Evolutionary conservation across 208 protist species (phyloP), one percentile per base, ranked within the genome.

Genomic region (Blechomonas ayalai): DNA sequence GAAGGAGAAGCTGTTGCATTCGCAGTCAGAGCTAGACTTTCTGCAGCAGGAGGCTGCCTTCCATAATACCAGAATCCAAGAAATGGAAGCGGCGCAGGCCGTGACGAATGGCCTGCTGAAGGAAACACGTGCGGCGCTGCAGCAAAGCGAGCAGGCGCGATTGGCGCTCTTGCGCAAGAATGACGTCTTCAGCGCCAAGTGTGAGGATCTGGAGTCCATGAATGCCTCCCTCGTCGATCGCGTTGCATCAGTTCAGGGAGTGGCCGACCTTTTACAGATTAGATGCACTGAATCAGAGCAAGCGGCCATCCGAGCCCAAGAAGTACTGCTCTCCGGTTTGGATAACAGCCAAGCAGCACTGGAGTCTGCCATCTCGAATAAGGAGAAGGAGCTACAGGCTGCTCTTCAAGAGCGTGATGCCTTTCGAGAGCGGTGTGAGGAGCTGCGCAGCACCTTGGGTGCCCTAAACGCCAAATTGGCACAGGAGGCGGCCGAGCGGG

Each of bases 361-460:
- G 31, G 31, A 34, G 31, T 10, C 12, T n/a, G n/a, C n/a, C n/a
- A 34, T 34, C 31, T 10, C 31, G 12, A 39, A 36, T 0, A 51
- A 45, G 23, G 37, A 51, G 26, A 28, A 32, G 16, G 38, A 59
- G 12, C 46, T 24, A 22, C 19, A 5, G 18, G 18, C 32, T 2
- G 38, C 16, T 4, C 25, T 41, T 12, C 23, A 46, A 6, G 46
- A 52, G 7, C 20, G 53, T 18, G 3, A 43, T n/a, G 6, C 24
- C 19, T 42, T 84, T 10, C 47, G 41, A 25, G 48, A 53, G 31
- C 66, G 77, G 47, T 63, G 73, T n/a, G 59, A 59, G n/a, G 42
- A 46, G n/a, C 74, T 73, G 56, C 67, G 59, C 20, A 47, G 58
- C 15, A 63, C 82, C 45, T 28, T 89, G 20, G 80, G 65, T 15